Evolutionary conservation across 192 early-diverging fungal genomes (phyloP), one percentile per base, ranked within the genome.

Genomic region (Coemansia sp.): DNA sequence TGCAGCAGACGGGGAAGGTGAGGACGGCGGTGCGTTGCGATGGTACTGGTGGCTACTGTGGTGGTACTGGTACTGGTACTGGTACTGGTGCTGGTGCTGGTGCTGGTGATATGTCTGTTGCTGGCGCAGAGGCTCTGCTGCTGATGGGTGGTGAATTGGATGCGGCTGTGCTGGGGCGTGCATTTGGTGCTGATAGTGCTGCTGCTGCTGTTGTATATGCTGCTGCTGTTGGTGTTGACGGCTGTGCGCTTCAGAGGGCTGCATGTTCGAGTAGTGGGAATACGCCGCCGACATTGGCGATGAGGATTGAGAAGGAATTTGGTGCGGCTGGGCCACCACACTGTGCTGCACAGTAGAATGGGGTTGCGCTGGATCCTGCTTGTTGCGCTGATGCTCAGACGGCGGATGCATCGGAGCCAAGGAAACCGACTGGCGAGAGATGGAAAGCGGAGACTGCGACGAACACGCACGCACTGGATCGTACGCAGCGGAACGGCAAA

Each of bases 101-200:
- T 9, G 8, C 37, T 59, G 13, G 38, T 41, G 37, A 23, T 59
- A 59, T 5, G 58, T 40, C 37, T 63, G 74, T 26, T 61, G 50
- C 47, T 56, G 64, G 40, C 54, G 74, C 50, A 11, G 53, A 13
- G 56, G 56, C 40, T 59, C 54, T 40, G 15, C 54, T 63, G 68
- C 26, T 15, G 60, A 41, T 42, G 65, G 43, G 44, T 32, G 32
- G 32, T 70, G 64, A 49, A 65, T 61, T 56, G 50, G 57, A 67
- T 69, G 72, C 61, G 67, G 67, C 68, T 69, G 68, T 63, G 62
- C 13, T 32, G 10, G 47, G 8, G 41, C 43, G 15, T 21, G 69
- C 41, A 18, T 37, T 61, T 61, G 43, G 40, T 32, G 32, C 32
- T 32, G 32, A 32, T 32, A 32, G 32, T 32, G 32, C 32, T 32